These are phyloP conservation scores for Helicocarpus griseus DNA, from an alignment of 2,329 filamentous ascomycete species.

Conservation along the genomic window DNA sequence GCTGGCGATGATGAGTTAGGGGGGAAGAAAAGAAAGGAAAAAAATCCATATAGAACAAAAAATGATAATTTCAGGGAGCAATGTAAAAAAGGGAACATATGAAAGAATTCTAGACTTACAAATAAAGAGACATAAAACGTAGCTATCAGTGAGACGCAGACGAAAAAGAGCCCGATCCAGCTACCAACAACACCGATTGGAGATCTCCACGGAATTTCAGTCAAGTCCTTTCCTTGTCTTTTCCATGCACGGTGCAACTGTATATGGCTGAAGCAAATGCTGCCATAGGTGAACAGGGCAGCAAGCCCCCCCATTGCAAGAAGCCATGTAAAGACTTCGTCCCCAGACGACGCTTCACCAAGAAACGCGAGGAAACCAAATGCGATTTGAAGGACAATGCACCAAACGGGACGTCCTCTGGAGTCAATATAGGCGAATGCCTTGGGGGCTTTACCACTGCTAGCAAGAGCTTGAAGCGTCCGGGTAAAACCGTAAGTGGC, in stretches of 20 bases:
- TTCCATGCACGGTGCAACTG: constrained; percentile 55
- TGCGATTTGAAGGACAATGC: constrained; percentile 47
- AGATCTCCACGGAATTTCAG: constrained; percentile 52
- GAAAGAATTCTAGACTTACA: constrained; percentile 40
- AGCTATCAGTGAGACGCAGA: constrained; percentile 24
- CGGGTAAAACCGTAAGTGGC: constrained; percentile 54
- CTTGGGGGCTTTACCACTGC: constrained; percentile 58
- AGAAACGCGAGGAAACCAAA: constrained; percentile 55
- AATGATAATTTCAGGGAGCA: constrained; percentile 53
- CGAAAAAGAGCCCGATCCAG: constrained; percentile 47
- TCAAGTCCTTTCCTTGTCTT: constrained; percentile 45
- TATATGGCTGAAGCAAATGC: constrained; percentile 58
- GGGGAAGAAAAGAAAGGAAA: constrained; percentile 64
- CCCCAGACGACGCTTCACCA: constrained; percentile 53
- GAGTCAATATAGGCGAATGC: constrained; percentile 59
- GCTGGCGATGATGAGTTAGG: constrained; percentile 61
- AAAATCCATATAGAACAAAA: too few relatives aligned
- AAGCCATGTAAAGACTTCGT: constrained; percentile 42
- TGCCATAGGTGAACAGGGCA: constrained; percentile 45
- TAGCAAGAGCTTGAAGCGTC: constrained; percentile 66
- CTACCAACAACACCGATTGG: constrained; percentile 50
- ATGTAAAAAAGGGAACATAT: constrained; percentile 43
- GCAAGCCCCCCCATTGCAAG: constrained; percentile 33
- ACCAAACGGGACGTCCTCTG: constrained; percentile 57
- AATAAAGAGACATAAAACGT: constrained; percentile 33